phyloP scores from a whole-genome alignment of 129 eudicot species.

The Logfia minima region DNA sequence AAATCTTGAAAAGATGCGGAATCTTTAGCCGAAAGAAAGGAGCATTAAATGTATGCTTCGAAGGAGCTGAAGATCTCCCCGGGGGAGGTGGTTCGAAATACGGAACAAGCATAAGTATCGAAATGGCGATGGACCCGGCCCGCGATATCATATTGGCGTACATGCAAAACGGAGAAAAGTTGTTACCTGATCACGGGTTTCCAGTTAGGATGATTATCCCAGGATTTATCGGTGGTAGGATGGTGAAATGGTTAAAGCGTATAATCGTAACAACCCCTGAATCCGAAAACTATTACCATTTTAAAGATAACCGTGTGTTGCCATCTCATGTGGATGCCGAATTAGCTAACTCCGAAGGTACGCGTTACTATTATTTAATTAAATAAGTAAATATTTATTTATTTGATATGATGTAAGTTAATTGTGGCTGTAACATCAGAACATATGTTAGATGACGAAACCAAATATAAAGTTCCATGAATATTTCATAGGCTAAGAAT shows the following conservation, averaged over 20 bases:
- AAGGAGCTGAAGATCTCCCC: conserved; percentile 87
- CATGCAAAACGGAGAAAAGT: conserved; percentile 82
- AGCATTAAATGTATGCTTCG: conserved; percentile 81
- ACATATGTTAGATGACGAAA: not conserved
- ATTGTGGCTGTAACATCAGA: too few species aligned
- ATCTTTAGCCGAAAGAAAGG: conserved; percentile 54
- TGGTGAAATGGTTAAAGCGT: conserved; percentile 94
- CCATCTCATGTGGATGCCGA: conserved; percentile 96
- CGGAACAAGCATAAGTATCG: conserved; percentile 69
- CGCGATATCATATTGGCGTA: conserved; percentile 79
- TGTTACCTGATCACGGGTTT: conserved; percentile 85
- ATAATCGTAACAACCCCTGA: conserved; percentile 71
- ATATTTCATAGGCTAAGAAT: too few species aligned
- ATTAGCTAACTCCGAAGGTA: conserved; percentile 95
- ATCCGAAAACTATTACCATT: conserved; percentile 80
- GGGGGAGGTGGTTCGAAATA: conserved; percentile 97
- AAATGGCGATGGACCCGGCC: conserved; percentile 79
- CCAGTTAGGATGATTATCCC: conserved; percentile 89
- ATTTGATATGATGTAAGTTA: not conserved
- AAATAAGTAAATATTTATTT: too few species aligned
- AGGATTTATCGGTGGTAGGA: conserved; percentile 89
- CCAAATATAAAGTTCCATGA: not conserved
- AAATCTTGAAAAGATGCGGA: conserved; percentile 65
- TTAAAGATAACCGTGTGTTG: conserved; percentile 75
- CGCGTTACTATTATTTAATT: not conserved